These are phyloP conservation scores for Phaseolus lunatus DNA, from an alignment of 306 rosid genomes.

Conservation along the genomic window DNA sequence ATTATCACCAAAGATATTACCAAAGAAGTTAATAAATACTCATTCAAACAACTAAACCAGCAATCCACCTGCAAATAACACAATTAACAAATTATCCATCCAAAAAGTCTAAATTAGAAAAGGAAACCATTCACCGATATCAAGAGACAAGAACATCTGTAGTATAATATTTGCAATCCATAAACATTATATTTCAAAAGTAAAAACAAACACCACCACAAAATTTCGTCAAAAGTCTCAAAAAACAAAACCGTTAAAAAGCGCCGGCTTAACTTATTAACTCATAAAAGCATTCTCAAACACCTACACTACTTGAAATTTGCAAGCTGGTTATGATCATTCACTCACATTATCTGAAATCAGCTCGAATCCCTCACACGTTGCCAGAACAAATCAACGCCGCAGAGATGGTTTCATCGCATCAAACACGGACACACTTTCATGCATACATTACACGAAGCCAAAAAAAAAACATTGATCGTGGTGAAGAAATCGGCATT, in stretches of 20 bases:
- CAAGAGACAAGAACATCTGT: constrained; percentile 2
- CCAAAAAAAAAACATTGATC: constrained; percentile 3
- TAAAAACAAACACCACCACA: not conserved
- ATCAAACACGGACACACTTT: constrained; percentile 1
- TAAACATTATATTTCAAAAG: constrained; percentile 6
- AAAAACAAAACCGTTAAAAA: not conserved
- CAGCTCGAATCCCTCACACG: constrained; percentile 26
- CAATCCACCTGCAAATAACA: constrained; percentile 55
- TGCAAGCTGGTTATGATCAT: not conserved
- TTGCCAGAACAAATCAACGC: constrained; percentile 22
- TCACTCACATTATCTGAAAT: constrained; percentile 34
- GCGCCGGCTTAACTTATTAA: constrained; percentile 8
- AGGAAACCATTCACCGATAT: not conserved
- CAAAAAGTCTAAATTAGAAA: not conserved
- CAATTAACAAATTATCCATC: constrained; percentile 14
- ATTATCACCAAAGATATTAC: constrained; percentile 50
- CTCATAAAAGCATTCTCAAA: constrained; percentile 22
- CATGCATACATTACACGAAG: constrained; percentile 34
- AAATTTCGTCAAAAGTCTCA: not conserved
- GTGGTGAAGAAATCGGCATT: constrained; percentile 27
- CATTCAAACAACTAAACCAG: constrained; percentile 44
- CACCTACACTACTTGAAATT: constrained; percentile 4
- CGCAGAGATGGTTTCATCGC: constrained; percentile 37
- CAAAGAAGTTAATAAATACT: constrained; percentile 40
- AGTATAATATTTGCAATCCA: not conserved